These are phyloP conservation scores for Lentithecium fluviatile DNA, from an alignment of 495 filamentous ascomycete species.

Conservation along the genomic window DNA sequence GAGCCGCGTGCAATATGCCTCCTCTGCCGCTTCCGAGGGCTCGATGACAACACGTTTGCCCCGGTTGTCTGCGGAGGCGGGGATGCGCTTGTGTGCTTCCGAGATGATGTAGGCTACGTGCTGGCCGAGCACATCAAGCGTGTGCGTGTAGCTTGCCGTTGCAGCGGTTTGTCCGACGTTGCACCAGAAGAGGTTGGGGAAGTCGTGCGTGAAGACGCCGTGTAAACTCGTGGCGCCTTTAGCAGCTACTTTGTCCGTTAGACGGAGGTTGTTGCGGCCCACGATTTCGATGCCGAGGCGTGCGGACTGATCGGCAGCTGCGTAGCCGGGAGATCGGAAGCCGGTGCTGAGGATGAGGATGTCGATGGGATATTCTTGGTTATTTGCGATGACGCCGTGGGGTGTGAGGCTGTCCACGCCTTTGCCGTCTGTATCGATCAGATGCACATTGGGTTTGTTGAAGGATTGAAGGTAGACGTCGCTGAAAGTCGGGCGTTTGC, in stretches of 20 bases:
- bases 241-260: slow-evolving; percentile 13
- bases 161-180: slow-evolving; percentile 9
- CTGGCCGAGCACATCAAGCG: slow-evolving; percentile 3
- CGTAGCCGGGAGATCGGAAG: slow-evolving; percentile 14
- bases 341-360: slow-evolving; percentile 28
- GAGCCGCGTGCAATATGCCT: slow-evolving; percentile 17
- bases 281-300: slow-evolving; percentile 24
- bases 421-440: slow-evolving; percentile 27
- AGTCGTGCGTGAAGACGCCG: slow-evolving; percentile 5
- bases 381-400: slow-evolving; percentile 27
- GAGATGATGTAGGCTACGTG: slow-evolving; percentile 27
- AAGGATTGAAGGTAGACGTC: slow-evolving; percentile 30
- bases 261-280: slow-evolving; percentile 6
- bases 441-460: slow-evolving; percentile 25
- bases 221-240: slow-evolving; percentile 19
- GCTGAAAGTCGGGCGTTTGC: slow-evolving; percentile 33
- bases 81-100: slow-evolving; percentile 2
- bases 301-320: slow-evolving; percentile 6
- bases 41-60: slow-evolving; percentile 10
- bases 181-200: slow-evolving; percentile 21
- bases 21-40: slow-evolving; percentile 18
- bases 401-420: slow-evolving; percentile 25
- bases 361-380: slow-evolving; percentile 27
- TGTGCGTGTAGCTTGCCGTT: slow-evolving; percentile 26
- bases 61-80: background rate